Conservation (phyloP, 768 basidiomycete genomes). For the Suillus spraguei region DNA sequence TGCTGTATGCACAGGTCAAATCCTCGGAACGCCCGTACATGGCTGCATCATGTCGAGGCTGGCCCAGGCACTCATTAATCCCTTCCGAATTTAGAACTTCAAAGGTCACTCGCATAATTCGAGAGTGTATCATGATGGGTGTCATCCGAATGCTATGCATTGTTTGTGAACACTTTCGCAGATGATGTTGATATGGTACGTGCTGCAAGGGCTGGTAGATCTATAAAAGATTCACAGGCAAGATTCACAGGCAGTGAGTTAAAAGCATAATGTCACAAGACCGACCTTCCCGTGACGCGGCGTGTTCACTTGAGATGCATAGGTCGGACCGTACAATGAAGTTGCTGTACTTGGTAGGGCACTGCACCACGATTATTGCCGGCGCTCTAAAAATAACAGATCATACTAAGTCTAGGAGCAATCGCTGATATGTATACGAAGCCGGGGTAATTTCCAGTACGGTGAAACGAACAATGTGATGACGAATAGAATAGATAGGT, state of each 20-base stretch:
- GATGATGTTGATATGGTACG: background rate
- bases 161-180: background rate
- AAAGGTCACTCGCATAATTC: background rate
- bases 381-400: background rate
- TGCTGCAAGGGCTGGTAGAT: constrained; percentile 3
- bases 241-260: background rate
- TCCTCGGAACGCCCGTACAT: background rate
- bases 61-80: background rate
- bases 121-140: background rate
- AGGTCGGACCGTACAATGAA: background rate
- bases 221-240: background rate
- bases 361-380: constrained; percentile 5
- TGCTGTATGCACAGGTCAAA: too few relatives aligned
- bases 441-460: background rate
- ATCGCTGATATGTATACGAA: background rate
- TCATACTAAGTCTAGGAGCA: background rate
- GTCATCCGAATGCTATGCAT: background rate
- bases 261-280: background rate
- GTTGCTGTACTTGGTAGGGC: background rate
- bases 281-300: background rate
- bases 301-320: background rate
- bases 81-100: background rate
- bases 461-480: background rate
- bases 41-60: background rate
- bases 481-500: background rate